A percentile compares a stretch with the other conserved stretches of the same genome.
Evolutionary conservation across 768 basidiomycete genomes (phyloP).

Genomic region (Tylopilus vinaceipallidus): DNA sequence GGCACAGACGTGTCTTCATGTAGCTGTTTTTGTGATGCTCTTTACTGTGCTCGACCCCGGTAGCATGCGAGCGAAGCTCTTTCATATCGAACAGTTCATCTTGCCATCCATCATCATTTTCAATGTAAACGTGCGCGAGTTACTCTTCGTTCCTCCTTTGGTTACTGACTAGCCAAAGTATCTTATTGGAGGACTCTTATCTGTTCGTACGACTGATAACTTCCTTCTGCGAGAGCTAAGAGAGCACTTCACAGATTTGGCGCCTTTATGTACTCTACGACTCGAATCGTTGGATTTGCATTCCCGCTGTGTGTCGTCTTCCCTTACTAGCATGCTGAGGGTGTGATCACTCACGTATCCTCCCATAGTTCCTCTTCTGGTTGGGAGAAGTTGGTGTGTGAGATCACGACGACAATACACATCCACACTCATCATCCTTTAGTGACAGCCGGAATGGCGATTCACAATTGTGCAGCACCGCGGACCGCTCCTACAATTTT

Average conservation of each 20-base stretch:
- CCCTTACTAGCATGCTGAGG: not conserved
- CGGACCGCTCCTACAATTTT: not conserved
- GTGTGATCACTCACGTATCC: not conserved
- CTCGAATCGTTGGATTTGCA: slow-evolving; percentile 7
- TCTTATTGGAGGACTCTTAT: slow-evolving; percentile 9
- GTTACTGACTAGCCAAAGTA: slow-evolving; percentile 13
- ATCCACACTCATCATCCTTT: not conserved
- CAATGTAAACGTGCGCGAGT: slow-evolving; percentile 12
- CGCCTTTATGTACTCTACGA: slow-evolving; percentile 23
- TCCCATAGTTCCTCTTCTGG: slow-evolving; percentile 18
- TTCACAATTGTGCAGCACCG: not conserved
- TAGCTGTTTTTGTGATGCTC: not conserved
- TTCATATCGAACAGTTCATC: not conserved
- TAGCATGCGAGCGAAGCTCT: no score
- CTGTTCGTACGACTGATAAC: slow-evolving; percentile 13
- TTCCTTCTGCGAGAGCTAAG: not conserved
- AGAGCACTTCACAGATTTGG: slow-evolving; percentile 21
- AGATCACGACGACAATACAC: not conserved
- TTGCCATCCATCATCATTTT: slow-evolving; percentile 6
- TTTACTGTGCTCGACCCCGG: slow-evolving; percentile 1
- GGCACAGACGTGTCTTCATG: slow-evolving; percentile 5
- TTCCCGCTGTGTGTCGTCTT: slow-evolving; percentile 16
- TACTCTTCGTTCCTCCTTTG: no score
- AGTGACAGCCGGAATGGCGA: slow-evolving; percentile 5
- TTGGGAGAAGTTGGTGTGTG: slow-evolving; percentile 17